Base-by-base conservation (phyloP, 768 basidiomycete genomes). In the Candolleomyces eurysporus region DNA sequence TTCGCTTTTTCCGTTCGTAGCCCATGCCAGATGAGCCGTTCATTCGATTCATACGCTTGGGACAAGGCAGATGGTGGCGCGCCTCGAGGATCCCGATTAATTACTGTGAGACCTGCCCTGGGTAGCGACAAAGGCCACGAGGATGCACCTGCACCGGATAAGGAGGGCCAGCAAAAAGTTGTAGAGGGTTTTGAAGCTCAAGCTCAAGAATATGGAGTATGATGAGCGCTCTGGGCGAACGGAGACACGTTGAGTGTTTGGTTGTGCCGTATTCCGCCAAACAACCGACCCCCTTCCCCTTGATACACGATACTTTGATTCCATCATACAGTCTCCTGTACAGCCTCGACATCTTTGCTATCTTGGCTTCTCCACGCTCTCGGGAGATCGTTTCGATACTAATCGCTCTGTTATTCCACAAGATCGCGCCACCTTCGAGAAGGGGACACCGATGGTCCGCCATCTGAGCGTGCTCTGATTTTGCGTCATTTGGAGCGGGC, bases 1-100 rank as follows among this genome's bases (percentile, higher is more conserved):
- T 71, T 58, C 80, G 75, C 67, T 79, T 79, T 69, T 79, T 79
- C 63, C 78, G 79, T 62, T 79, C 75, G 68, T 75, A 74, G 66
- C 78, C 76, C 72, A 73, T 75, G 60, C 73, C 74, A 71, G 75
- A 72, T 70, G 75, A 67, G 66, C 66, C 70, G 58, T 71, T 72
- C 62, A 62, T 67, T 66, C 52, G 13, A 42, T 56, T 58, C 62
- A 45, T 64, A 7, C 7, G 8, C 1, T 46, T 21, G 36, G 36
- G 36, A 36, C 36, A 8, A 26, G 49, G 17, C 36, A 39, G 31
- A 13, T 43, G 45, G 45, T 57, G 52, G 36, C 32, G 55, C 43
- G 50, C 32, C 21, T 42, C 39, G 43, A 49, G 40, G 31, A 48
- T 58, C 31, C 21, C 42, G 26, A 30, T 40, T 51, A 26, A 42